A percentile compares a stretch with the other conserved stretches of the same genome.
Evolutionary conservation across 805 yeast species (phyloP).

Genomic region (Candida alai): DNA sequence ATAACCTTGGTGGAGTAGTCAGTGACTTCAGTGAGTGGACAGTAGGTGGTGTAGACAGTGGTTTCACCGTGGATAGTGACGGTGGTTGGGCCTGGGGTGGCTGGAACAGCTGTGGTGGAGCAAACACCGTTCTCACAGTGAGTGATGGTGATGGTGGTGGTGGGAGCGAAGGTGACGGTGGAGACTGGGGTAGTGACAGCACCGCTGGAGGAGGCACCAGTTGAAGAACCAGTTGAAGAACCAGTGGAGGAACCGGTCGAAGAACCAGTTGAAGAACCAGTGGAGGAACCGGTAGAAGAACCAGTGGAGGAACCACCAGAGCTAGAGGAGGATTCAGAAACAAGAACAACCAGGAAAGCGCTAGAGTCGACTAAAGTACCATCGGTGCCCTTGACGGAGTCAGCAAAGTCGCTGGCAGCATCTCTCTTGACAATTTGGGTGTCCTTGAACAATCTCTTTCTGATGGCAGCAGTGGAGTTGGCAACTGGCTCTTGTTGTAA

Average conservation of each 20-base stretch:
- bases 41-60: slow-evolving; percentile 36
- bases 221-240: slow-evolving; percentile 13
- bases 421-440: slow-evolving; percentile 27
- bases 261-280: slow-evolving; percentile 16
- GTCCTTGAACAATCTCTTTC: slow-evolving; percentile 33
- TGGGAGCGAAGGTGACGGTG: slow-evolving; percentile 13
- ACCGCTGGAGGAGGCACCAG: slow-evolving; percentile 9
- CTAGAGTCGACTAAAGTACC: slow-evolving; percentile 22
- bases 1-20: slow-evolving; percentile 24
- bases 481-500: slow-evolving; percentile 23
- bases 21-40: slow-evolving; percentile 26
- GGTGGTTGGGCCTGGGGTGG: slow-evolving; percentile 22
- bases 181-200: slow-evolving; percentile 13
- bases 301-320: slow-evolving; percentile 10
- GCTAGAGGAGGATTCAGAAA: slow-evolving; percentile 15
- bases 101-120: slow-evolving; percentile 23
- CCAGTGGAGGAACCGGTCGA: slow-evolving; percentile 16
- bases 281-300: slow-evolving; percentile 13
- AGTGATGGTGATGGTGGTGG: slow-evolving; percentile 27
- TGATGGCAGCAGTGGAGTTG: slow-evolving; percentile 39
- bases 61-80: slow-evolving; percentile 21
- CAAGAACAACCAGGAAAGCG: slow-evolving; percentile 14
- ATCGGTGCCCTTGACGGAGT: slow-evolving; percentile 14
- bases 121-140: slow-evolving; percentile 34
- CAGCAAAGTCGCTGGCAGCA: slow-evolving; percentile 27